Base-by-base conservation (phyloP, 2,329 filamentous ascomycete genomes). In the Anisogramma anomala region DNA sequence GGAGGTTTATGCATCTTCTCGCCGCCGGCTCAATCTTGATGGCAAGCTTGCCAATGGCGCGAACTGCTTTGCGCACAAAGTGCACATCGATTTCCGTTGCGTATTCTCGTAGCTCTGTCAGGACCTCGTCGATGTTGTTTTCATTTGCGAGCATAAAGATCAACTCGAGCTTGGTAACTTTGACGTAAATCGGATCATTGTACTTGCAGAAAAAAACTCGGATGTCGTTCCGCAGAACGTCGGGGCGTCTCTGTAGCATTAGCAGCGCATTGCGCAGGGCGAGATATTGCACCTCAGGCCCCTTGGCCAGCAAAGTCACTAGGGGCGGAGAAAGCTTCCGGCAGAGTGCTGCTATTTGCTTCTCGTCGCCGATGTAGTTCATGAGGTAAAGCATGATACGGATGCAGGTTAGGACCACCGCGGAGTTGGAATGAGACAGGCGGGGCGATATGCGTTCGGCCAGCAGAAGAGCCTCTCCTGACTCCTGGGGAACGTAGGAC, bases 181-280 rank as follows among this genome's bases (percentile, higher is more conserved):
- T 98, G 65, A 98, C 91, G 59, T 96, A 98, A 49, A 98, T 98
- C 0, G 91, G 91, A 57, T 98, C 91, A 60, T 98, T 98, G 65
- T 98, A 98, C 70, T 98, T 98, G 77, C 91, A 98, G 65, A 98
- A 98, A 66, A 98, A 98, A 23, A 98, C 91, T 34, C 91, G 79
- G 48, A 98, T 96, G 60, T 98, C 91, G 61, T 95, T 96, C 49
- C 87, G 78, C 40, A 98, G 64, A 7, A 98, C 89, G 55, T 96
- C 91, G 0, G 91, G 91, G 42, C 89, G 74, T 53, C 89, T 74
- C 60, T 98, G 91, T 39, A 98, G 68, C 51, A 98, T 98, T 11
- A 98, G 70, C 2, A 98, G 72, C 0, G 91, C 91, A 57, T 98
- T 98, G 48, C 91, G 74, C 14, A 98, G 72, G 0, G 91, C 91